These are phyloP conservation scores for Annulohypoxylon maeteangense DNA, from an alignment of 495 filamentous ascomycete genomes.

Conservation along the genomic window DNA sequence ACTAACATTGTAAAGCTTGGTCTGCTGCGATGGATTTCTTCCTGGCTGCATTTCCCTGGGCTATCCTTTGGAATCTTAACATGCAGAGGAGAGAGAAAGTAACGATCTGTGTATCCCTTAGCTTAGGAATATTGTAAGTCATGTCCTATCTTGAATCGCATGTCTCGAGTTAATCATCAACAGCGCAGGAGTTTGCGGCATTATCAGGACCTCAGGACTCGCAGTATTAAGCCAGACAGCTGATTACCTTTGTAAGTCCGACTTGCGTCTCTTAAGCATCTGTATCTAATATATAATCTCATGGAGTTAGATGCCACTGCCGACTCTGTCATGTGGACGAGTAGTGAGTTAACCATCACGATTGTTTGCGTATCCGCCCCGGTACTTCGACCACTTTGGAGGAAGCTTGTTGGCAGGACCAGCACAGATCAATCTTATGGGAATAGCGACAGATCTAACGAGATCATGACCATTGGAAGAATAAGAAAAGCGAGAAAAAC, in stretches of 20 bases:
- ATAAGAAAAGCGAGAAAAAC: not conserved
- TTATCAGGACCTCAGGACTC: constrained; percentile 19
- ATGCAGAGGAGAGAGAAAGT: constrained; percentile 59
- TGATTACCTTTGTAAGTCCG: constrained; percentile 28
- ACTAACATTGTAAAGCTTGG: constrained; percentile 24
- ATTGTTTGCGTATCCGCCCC: constrained; percentile 44
- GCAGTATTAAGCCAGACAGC: constrained; percentile 7
- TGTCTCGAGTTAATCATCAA: not conserved
- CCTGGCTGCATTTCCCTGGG: constrained; percentile 57
- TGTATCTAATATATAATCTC: not conserved
- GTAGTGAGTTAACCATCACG: constrained; percentile 44
- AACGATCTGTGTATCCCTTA: constrained; percentile 59
- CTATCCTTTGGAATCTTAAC: constrained; percentile 61
- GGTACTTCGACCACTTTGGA: constrained; percentile 34
- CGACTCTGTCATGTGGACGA: constrained; percentile 27
- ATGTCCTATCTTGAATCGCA: not conserved
- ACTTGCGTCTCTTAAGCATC: too few species aligned
- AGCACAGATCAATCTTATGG: constrained; percentile 11
- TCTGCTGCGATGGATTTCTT: constrained; percentile 55
- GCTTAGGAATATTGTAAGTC: constrained; percentile 61
- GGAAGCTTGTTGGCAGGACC: constrained; percentile 1
- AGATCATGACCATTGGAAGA: constrained; percentile 22
- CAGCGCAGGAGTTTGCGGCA: constrained; percentile 29
- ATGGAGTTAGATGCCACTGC: constrained; percentile 16
- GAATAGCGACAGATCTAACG: constrained; percentile 11